Evolutionary conservation across 2,329 filamentous ascomycete species (phyloP).

Genomic region (Magnaporthiopsis rhizophila): DNA sequence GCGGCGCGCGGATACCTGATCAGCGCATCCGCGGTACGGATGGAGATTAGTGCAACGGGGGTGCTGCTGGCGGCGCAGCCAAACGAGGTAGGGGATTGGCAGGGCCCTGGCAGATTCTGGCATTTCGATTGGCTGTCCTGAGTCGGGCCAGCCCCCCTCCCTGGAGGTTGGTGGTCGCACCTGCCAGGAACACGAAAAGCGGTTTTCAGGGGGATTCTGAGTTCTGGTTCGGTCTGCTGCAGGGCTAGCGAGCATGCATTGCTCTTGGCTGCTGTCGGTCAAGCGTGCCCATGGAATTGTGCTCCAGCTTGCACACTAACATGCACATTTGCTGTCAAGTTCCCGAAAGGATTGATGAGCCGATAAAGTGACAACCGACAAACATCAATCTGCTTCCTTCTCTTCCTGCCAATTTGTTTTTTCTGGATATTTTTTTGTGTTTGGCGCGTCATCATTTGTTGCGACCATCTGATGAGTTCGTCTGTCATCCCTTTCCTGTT

Average conservation of each 20-base stretch:
- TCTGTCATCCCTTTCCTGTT: not conserved
- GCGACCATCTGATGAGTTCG: not conserved
- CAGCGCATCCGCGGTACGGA: not conserved
- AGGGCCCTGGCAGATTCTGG: not conserved
- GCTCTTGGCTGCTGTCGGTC: not conserved
- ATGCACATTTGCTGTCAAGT: not conserved
- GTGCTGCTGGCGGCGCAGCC: not conserved
- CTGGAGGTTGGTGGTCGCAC: conserved; percentile 2
- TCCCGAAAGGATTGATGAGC: not conserved
- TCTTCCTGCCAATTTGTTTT: not conserved
- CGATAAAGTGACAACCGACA: not conserved
- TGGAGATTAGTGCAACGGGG: not conserved
- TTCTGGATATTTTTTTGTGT: too few relatives aligned
- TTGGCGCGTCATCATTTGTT: not conserved
- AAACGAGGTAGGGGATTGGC: conserved; percentile 2
- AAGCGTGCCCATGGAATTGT: not conserved
- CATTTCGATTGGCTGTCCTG: conserved; percentile 1
- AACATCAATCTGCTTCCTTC: not conserved
- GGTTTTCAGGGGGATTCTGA: conserved; percentile 5
- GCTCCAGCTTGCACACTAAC: not conserved
- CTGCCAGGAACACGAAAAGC: conserved; percentile 6
- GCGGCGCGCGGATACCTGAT: not conserved
- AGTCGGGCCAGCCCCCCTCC: not conserved
- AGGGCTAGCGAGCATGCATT: not conserved
- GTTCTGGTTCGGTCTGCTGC: not conserved